Evolutionary conservation across 306 rosid genomes (phyloP), one percentile per base, ranked within the genome.

Genomic region (Gastrolobium villosum): DNA sequence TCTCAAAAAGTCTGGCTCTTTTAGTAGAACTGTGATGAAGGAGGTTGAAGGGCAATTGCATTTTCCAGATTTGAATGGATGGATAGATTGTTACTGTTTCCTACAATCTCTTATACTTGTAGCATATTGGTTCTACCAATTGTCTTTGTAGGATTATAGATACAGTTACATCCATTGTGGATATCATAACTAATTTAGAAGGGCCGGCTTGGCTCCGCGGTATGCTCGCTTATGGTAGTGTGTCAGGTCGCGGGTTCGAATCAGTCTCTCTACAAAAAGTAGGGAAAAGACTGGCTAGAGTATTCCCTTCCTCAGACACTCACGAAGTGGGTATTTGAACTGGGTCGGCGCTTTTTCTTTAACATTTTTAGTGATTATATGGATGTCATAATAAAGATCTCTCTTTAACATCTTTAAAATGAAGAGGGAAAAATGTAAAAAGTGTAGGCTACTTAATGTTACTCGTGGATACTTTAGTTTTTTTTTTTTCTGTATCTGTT

Each of bases 21-120:
- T 20, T 7, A 57, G 0, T 82, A 0, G 61, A 55, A 44, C n/a
- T 53, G n/a, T 20, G 28, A 7, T 35, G 6, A 39, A 52, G 30
- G 70, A 37, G 8, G n/a, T 61, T 60, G 62, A 60, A 41, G 4
- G 56, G 20, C 30, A 13, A 46, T 39, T 73, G 10, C 36, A 13
- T 54, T 52, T 48, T 10, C 9, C 26, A 73, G 60, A 67, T 77
- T 76, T 77, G 40, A 48, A 39, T 73, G 70, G 7, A 30, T 5
- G 36, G 78, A 57, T 30, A 44, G 39, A 37, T 49, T 31, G 56
- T 32, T 32, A 13, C 65, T 32, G 40, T 10, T 78, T 59, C 34
- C 40, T 68, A 6, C 53, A 34, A 34, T 68, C 50, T 65, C 37
- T 64, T 30, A 46, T 43, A 10, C 10, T 5, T 65, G 55, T 5